Evolutionary conservation across 2,329 filamentous ascomycete genomes (phyloP).

Genomic region (Penicillium brevicompactum): DNA sequence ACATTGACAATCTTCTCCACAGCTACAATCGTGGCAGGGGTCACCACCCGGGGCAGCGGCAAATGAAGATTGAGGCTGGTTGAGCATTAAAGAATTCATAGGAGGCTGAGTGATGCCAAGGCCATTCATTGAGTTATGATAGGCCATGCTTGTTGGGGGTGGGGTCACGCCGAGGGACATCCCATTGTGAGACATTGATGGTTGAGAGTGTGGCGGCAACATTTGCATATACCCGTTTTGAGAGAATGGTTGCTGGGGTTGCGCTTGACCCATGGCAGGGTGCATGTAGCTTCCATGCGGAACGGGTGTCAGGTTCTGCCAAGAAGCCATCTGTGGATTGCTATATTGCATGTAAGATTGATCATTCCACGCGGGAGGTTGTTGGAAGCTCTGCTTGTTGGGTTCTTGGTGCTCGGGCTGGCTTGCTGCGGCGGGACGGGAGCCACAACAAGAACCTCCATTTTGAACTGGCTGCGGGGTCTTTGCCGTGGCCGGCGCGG

Average conservation of each 20-base stretch:
- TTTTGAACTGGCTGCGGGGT: neutral
- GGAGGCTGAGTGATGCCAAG: slow-evolving; percentile 19
- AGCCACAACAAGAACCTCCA: slow-evolving; percentile 33
- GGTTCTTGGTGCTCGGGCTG: neutral
- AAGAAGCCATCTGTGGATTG: slow-evolving; percentile 19
- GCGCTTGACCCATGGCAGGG: slow-evolving; percentile 1
- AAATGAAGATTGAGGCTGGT: slow-evolving; percentile 13
- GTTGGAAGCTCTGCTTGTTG: slow-evolving; percentile 5
- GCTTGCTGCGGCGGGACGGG: slow-evolving; percentile 4
- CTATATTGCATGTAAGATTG: slow-evolving; percentile 19
- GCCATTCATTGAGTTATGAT: slow-evolving; percentile 17
- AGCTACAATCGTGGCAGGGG: slow-evolving; percentile 41
- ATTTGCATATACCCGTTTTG: slow-evolving; percentile 5
- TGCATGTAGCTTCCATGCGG: slow-evolving; percentile 17
- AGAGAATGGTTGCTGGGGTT: neutral
- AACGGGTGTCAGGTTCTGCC: slow-evolving; percentile 24
- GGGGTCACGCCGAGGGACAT: slow-evolving; percentile 10
- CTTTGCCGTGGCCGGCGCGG: neutral
- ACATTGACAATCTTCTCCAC: slow-evolving; percentile 50
- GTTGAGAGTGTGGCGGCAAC: neutral
- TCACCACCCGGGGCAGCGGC: slow-evolving; percentile 16
- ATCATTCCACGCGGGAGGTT: slow-evolving; percentile 12
- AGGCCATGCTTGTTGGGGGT: slow-evolving; percentile 10
- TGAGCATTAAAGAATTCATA: slow-evolving; percentile 15
- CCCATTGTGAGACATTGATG: neutral